Evolutionary conservation across 805 yeast genomes (phyloP).

Genomic region (Yamadazyma insecticola): DNA sequence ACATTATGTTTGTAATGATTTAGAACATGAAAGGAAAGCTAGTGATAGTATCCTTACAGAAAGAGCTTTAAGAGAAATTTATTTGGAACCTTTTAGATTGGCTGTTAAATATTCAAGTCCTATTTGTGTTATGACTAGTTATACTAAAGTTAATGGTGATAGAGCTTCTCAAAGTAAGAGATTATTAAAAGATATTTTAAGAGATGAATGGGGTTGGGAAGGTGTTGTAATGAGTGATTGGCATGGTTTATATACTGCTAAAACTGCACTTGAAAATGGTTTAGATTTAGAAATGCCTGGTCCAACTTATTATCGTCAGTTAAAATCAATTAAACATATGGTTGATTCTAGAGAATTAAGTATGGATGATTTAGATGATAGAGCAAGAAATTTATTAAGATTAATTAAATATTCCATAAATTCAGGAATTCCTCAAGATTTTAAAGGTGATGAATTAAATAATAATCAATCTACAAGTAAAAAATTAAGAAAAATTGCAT

Average conservation of each 20-base stretch:
- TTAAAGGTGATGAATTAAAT: conserved; percentile 17
- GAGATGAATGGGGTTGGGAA: conserved; percentile 28
- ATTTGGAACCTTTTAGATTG: conserved; percentile 29
- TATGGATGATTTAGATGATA: conserved; percentile 19
- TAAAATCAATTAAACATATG: conserved; percentile 17
- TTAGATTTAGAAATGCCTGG: conserved; percentile 35
- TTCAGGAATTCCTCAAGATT: conserved; percentile 19
- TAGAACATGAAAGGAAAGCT: conserved; percentile 26
- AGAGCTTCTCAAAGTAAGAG: conserved; percentile 22
- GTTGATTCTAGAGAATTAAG: conserved; percentile 21
- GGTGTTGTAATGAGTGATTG: conserved; percentile 33
- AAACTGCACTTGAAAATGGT: conserved; percentile 22
- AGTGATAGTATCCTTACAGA: conserved; percentile 25
- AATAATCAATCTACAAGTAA: conserved; percentile 21
- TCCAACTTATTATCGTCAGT: conserved; percentile 19
- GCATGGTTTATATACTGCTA: conserved; percentile 26
- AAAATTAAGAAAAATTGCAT: conserved; percentile 17
- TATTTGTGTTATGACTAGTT: conserved; percentile 26
- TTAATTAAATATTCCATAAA: conserved; percentile 19
- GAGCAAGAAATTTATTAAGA: conserved; percentile 22
- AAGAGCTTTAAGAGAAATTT: conserved; percentile 28
- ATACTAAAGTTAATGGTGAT: conserved; percentile 28
- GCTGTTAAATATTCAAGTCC: conserved; percentile 28
- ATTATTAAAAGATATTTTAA: conserved; percentile 19
- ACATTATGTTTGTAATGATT: conserved; percentile 30